phyloP scores from a whole-genome alignment of 306 rosid genomes.

The Prunus davidiana region DNA sequence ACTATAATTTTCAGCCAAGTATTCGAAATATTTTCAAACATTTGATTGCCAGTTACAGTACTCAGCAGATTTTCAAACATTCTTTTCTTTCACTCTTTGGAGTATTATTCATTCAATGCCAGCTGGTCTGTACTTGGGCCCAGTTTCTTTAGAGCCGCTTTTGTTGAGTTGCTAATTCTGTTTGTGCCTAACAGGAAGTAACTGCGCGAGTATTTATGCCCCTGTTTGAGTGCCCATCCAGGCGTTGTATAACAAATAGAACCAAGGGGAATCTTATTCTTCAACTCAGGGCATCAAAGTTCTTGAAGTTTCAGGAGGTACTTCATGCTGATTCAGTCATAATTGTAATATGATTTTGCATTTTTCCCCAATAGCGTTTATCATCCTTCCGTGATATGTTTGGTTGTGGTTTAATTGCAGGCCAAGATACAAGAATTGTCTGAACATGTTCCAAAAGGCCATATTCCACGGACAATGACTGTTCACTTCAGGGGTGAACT shows the following conservation, averaged over 20 bases:
- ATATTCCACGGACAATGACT: constrained; percentile 93
- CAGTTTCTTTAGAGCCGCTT: constrained; percentile 9
- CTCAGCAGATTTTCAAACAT: not conserved
- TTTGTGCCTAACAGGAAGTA: constrained; percentile 69
- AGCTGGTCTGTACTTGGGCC: not conserved
- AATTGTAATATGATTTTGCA: constrained; percentile 8
- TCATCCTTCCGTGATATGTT: not conserved
- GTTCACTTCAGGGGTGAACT: constrained; percentile 97
- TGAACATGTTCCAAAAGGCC: constrained; percentile 98
- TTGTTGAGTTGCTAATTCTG: constrained; percentile 11
- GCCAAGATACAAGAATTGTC: constrained; percentile 96
- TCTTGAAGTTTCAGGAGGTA: constrained; percentile 97
- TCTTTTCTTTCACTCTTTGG: not conserved
- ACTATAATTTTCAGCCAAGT: too few relatives aligned
- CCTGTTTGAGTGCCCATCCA: constrained; percentile 83
- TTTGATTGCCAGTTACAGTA: not conserved
- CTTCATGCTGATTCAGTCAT: constrained; percentile 13
- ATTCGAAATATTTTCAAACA: not conserved
- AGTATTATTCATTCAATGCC: not conserved
- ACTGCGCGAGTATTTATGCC: constrained; percentile 98
- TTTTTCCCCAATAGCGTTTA: constrained; percentile 13
- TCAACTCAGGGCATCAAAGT: constrained; percentile 95
- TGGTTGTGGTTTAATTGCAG: constrained; percentile 53
- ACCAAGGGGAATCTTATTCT: constrained; percentile 81
- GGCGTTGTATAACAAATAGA: constrained; percentile 61